Conservation (phyloP, 441 rosid genomes). For the Jatropha podagrica region DNA sequence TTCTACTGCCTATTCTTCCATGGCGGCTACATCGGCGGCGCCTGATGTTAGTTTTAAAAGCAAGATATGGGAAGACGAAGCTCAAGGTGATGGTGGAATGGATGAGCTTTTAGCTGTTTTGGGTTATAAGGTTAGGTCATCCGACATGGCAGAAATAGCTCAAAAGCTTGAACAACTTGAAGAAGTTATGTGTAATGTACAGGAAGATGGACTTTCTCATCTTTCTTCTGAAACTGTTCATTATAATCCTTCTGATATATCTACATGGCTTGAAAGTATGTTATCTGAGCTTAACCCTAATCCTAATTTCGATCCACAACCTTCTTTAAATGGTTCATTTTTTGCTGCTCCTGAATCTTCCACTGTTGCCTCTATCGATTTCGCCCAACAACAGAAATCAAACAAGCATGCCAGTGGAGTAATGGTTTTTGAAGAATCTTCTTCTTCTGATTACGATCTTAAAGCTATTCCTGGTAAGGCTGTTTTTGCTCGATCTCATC, state of each 20-base stretch:
- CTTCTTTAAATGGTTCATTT: constrained; percentile 31
- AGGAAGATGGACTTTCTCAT: constrained; percentile 59
- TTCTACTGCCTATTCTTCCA: constrained; percentile 8
- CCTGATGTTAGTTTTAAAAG: constrained; percentile 24
- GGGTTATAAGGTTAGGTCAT: constrained; percentile 74
- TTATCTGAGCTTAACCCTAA: constrained; percentile 52
- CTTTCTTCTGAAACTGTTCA: constrained; percentile 65
- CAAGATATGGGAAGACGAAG: constrained; percentile 42
- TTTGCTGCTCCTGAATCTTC: constrained; percentile 43
- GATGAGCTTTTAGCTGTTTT: constrained; percentile 76
- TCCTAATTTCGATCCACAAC: constrained; percentile 18
- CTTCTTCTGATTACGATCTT: constrained; percentile 63
- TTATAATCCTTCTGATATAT: constrained; percentile 70
- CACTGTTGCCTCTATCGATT: constrained; percentile 36
- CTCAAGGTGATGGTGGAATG: constrained; percentile 49
- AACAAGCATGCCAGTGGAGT: not conserved
- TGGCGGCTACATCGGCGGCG: not conserved
- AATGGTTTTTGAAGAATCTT: constrained; percentile 31
- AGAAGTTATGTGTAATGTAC: constrained; percentile 51
- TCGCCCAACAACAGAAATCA: constrained; percentile 15
- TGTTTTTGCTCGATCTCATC: constrained; percentile 27
- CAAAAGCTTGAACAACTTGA: constrained; percentile 80
- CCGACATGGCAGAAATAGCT: constrained; percentile 90
- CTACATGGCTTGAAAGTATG: constrained; percentile 63
- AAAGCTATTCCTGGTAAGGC: constrained; percentile 80